Conservation (phyloP, 139 green algal genomes). For the Pedinophyceae sp. region DNA sequence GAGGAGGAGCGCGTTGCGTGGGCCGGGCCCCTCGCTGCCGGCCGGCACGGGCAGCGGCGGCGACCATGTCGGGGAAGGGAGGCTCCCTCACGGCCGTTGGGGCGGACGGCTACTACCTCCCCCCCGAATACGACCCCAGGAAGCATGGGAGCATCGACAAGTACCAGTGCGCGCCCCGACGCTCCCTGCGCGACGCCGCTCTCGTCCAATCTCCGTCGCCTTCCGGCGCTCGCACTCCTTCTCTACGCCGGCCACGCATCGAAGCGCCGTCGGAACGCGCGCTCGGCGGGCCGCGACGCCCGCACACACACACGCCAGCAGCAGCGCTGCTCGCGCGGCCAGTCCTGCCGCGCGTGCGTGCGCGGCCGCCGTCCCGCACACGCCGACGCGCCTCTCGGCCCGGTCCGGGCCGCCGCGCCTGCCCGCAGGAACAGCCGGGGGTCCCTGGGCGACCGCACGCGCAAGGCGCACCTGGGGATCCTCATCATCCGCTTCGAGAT, state of each 20-base stretch:
- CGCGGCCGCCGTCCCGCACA: too few relatives aligned
- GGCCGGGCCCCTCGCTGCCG: not conserved
- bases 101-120: constrained; percentile 90
- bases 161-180: constrained; percentile 14
- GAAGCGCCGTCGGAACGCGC: not conserved
- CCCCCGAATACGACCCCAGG: constrained; percentile 62
- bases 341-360: too few relatives aligned
- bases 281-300: not conserved
- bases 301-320: constrained; percentile 43
- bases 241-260: not conserved
- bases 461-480: constrained; percentile 43
- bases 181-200: not conserved
- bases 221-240: not conserved
- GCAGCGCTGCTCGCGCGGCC: constrained; percentile 18
- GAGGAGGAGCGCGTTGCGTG: not conserved
- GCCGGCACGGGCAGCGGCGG: not conserved
- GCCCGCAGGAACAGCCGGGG: not conserved
- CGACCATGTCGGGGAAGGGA: constrained; percentile 32
- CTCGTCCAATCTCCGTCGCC: not conserved
- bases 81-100: constrained; percentile 51
- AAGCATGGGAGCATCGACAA: constrained; percentile 57
- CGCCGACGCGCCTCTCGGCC: too few relatives aligned
- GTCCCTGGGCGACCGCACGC: not conserved
- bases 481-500: constrained; percentile 94
- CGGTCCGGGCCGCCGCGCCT: too few relatives aligned